Base-by-base conservation (phyloP, 225 moss, liverwort and hornwort species). In the Antitrichia curtipendula region DNA sequence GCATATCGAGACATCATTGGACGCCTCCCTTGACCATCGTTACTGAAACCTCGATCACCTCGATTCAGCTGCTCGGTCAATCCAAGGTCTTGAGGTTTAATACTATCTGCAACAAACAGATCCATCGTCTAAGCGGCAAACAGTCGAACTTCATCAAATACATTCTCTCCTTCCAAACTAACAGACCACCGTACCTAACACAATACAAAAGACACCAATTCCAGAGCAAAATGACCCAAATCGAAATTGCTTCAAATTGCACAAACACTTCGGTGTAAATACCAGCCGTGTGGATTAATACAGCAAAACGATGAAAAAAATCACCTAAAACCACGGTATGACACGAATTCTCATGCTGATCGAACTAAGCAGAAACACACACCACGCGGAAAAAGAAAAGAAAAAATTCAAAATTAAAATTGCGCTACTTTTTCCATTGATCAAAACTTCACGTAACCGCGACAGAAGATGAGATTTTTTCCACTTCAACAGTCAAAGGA, bases 1-100 rank as follows among this genome's bases (percentile, higher is more conserved):
- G 95, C 95, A 94, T 95, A 95, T 89, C 97, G 82, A 49, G 94
- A 89, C 50, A 86, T 87, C 61, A 91, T 90, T 43, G 94, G 85
- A 50, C 97, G 98, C 78, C 98, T 96, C 60, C 92, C 92, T 74
- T 90, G 75, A 24, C 95, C 95, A 89, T 94, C 95, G 54, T 86
- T 86, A 57, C 96, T 97, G 13, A 96, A 95, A 38, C 94, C 97
- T 87, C 96, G 94, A 87, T 96, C 92, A 25, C 96, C 96, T 88
- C 96, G 94, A 81, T 89, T 94, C 80, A 95, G 93, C 84, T 94
- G 92, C 61, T 90, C 92, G n/a, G 81, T 90, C 56, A 99, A 91
- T 32, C 96, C 99, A 66, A 99, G 95, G 90, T 99, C 99, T 53
- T 94, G 88, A 41, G 95, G 85, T 73, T 90, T 94, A 41, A 99